Conservation (phyloP, 2,329 filamentous ascomycete species). For the Alternaria sp. region DNA sequence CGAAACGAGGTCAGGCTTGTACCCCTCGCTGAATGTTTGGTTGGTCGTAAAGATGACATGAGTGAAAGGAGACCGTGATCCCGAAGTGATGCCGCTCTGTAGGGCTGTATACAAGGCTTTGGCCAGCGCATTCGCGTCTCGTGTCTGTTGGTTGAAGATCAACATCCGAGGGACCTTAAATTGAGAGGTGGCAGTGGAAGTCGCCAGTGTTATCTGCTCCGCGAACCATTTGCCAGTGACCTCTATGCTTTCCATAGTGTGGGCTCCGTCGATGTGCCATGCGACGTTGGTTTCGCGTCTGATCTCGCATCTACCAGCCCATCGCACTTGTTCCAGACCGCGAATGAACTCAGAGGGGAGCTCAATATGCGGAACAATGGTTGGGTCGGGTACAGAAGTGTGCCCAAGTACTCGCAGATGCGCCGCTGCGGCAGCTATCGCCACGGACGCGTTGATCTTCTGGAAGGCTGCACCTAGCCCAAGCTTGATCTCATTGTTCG, state of each 20-base stretch:
- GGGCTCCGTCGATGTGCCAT: constrained; percentile 88
- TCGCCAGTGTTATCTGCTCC: constrained; percentile 44
- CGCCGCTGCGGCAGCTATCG: constrained; percentile 63
- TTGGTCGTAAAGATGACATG: constrained; percentile 85
- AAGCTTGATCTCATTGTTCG: constrained; percentile 55
- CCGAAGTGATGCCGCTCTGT: constrained; percentile 35
- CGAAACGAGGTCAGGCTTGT: constrained; percentile 67
- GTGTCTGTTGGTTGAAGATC: constrained; percentile 92
- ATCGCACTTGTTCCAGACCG: constrained; percentile 70
- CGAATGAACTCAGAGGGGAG: constrained; percentile 67
- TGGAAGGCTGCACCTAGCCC: constrained; percentile 69
- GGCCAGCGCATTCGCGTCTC: constrained; percentile 73
- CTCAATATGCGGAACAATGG: constrained; percentile 35
- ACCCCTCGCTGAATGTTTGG: constrained; percentile 68
- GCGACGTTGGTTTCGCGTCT: constrained; percentile 60
- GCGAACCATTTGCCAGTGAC: constrained; percentile 81
- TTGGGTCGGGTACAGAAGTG: constrained; percentile 47
- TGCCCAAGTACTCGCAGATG: constrained; percentile 60
- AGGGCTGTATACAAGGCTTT: constrained; percentile 66
- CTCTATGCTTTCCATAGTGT: constrained; percentile 82
- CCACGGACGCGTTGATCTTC: constrained; percentile 67
- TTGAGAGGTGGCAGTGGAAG: constrained; percentile 33
- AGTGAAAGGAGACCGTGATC: constrained; percentile 61
- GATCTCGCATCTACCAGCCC: constrained; percentile 80
- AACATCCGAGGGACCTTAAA: constrained; percentile 60